Base-by-base conservation (phyloP, 192 early-diverging fungal genomes). In the Powellomyces hirtus region DNA sequence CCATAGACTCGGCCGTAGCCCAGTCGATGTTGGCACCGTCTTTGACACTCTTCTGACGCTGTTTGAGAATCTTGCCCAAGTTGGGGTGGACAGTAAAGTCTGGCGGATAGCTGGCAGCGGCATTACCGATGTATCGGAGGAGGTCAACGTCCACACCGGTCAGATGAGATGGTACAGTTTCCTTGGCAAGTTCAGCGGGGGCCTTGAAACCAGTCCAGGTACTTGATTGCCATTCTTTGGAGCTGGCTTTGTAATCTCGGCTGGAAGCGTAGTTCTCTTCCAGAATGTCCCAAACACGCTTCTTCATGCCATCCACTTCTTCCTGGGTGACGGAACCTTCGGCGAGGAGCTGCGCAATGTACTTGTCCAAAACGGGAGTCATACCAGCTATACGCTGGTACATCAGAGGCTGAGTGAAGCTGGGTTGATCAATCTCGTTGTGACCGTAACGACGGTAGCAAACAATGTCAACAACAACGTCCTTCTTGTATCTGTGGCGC, bases 341-440 rank as follows among this genome's bases (percentile, higher is more conserved):
- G 64, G 74, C 62, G 29, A 92, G 76, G 33, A 98, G 85, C 80
- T 94, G 87, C 52, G 84, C 79, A 66, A 85, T 88, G 85, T 98
- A 98, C 74, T 89, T 87, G 46, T 94, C 87, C 56, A 92, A 75
- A 30, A 89, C 92, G 4, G 96, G 90, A 34, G 70, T 76, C 86
- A 96, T 94, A 74, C 88, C 84, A 68, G 85, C 83, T 79, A 98
- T 94, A 62, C 86, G 85, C 77, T 79, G 81, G 81, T 97, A 97
- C 95, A 98, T 97, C 73, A 89, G 87, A 44, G 97, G 97, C 78
- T 98, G 97, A 31, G 97, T 98, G 84, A 98, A 98, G 74, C 86
- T 88, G 51, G 97, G 97, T 80, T 98, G 95, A 83, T 98, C 97
- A 38, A 92, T 94, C 81, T 98, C 97, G 82, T 98, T 98, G 89